Evolutionary conservation across 257 asterid genomes (phyloP).

Genomic region (Ocimum tenuiflorum): DNA sequence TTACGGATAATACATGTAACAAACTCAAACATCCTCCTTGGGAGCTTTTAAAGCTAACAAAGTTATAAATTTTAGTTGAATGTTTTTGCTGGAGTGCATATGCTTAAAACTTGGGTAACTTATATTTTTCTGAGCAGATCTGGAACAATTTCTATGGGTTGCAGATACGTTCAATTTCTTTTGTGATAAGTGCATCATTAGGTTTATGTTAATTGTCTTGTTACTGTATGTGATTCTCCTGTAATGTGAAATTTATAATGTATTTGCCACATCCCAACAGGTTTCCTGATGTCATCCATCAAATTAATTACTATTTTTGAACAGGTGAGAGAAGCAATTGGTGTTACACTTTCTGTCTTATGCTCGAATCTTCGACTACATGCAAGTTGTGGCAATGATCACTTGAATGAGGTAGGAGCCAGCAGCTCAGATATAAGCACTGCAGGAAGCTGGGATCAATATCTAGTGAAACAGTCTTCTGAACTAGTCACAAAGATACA

Average conservation of each 20-base stretch:
- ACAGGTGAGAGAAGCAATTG: conserved; percentile 98
- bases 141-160: background rate
- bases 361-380: conserved; percentile 86
- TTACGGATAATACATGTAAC: conserved; percentile 1
- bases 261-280: conserved; percentile 1
- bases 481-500: conserved; percentile 69
- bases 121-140: conserved; percentile 5
- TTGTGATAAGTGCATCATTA: background rate
- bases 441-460: conserved; percentile 56
- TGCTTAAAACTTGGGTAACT: background rate
- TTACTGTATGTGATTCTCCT: background rate
- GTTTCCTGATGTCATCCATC: conserved; percentile 12
- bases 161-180: background rate
- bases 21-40: background rate
- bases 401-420: conserved; percentile 33
- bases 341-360: conserved; percentile 74
- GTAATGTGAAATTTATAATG: conserved; percentile 3
- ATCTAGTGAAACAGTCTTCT: conserved; percentile 58
- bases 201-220: background rate
- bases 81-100: conserved; percentile 7
- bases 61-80: too few relatives aligned
- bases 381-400: conserved; percentile 36
- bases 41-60: too few relatives aligned
- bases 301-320: conserved; percentile 17
- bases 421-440: conserved; percentile 19